These are phyloP conservation scores for Emmonsiellopsis sp. DNA, from an alignment of 2,329 filamentous ascomycete species.

Conservation along the genomic window DNA sequence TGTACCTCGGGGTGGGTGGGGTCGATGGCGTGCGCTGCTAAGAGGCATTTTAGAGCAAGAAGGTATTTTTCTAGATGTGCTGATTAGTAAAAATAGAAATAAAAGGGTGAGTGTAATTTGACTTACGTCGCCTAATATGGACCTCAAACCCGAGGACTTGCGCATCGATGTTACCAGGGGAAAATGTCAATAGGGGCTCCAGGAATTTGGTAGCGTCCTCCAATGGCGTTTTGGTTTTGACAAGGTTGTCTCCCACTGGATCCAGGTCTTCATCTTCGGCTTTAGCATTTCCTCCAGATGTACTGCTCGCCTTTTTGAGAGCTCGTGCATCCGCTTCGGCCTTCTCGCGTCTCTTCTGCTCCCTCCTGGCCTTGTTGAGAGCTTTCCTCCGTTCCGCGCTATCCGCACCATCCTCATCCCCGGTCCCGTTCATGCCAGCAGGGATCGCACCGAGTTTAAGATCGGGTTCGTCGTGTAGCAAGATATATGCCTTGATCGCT, in stretches of 20 bases:
- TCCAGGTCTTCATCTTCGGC: constrained; percentile 85
- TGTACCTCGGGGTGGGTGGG: constrained; percentile 62
- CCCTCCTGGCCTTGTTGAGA: constrained; percentile 80
- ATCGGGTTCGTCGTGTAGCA: constrained; percentile 65
- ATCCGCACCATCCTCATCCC: constrained; percentile 42
- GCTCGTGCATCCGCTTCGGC: constrained; percentile 77
- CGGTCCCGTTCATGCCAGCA: constrained; percentile 44
- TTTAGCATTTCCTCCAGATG: constrained; percentile 47
- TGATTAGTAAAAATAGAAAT: constrained; percentile 17
- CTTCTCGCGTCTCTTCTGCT: constrained; percentile 62
- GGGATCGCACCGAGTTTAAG: constrained; percentile 50
- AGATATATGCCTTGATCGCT: constrained; percentile 70
- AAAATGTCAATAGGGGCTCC: constrained; percentile 69
- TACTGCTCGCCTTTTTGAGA: constrained; percentile 64
- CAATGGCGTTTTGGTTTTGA: constrained; percentile 71
- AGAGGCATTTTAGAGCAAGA: constrained; percentile 76
- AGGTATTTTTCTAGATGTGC: constrained; percentile 63
- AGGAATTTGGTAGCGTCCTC: constrained; percentile 83
- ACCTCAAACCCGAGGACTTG: constrained; percentile 88
- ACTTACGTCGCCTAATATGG: constrained; percentile 70
- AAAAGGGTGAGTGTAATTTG: not conserved
- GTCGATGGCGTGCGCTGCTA: constrained; percentile 61
- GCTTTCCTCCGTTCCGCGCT: constrained; percentile 72
- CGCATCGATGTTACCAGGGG: constrained; percentile 67
- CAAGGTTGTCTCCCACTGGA: constrained; percentile 69